Conservation (phyloP, 495 filamentous ascomycete species). For the Aeminium ludgeri region DNA sequence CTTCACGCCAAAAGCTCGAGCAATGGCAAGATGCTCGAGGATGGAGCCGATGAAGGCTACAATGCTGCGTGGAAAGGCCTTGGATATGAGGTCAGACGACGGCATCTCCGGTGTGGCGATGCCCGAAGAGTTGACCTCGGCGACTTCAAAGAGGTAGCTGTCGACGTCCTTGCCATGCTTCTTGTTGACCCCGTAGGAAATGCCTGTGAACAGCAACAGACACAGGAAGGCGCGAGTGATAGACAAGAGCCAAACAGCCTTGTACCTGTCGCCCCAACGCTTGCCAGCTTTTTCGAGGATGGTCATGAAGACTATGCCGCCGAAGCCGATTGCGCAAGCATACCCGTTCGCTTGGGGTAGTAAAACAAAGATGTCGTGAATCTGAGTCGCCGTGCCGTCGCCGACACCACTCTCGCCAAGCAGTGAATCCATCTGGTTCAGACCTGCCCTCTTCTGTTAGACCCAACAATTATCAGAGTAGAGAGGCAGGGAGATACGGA, state of each 20-base stretch:
- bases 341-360: constrained; percentile 27
- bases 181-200: constrained; percentile 33
- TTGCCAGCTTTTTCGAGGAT: constrained; percentile 30
- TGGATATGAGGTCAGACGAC: constrained; percentile 21
- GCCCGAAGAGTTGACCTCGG: constrained; percentile 29
- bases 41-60: constrained; percentile 31
- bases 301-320: constrained; percentile 28
- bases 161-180: constrained; percentile 17
- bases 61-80: constrained; percentile 26
- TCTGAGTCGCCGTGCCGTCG: constrained; percentile 25
- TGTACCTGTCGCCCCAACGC: constrained; percentile 31
- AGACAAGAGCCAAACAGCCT: constrained; percentile 28
- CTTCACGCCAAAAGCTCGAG: constrained; percentile 29
- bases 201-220: constrained; percentile 31
- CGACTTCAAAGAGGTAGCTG: constrained; percentile 25
- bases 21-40: constrained; percentile 35
- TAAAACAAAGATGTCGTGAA: constrained; percentile 29
- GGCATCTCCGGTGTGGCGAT: constrained; percentile 28
- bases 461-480: too few species aligned
- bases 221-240: constrained; percentile 32
- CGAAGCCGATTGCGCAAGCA: constrained; percentile 32
- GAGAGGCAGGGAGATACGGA: too few species aligned
- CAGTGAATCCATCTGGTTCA: constrained; percentile 31
- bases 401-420: constrained; percentile 29
- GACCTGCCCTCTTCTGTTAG: too few species aligned